These are phyloP conservation scores for Eugenia klotzschiana DNA, from an alignment of 441 rosid genomes.

Conservation along the genomic window DNA sequence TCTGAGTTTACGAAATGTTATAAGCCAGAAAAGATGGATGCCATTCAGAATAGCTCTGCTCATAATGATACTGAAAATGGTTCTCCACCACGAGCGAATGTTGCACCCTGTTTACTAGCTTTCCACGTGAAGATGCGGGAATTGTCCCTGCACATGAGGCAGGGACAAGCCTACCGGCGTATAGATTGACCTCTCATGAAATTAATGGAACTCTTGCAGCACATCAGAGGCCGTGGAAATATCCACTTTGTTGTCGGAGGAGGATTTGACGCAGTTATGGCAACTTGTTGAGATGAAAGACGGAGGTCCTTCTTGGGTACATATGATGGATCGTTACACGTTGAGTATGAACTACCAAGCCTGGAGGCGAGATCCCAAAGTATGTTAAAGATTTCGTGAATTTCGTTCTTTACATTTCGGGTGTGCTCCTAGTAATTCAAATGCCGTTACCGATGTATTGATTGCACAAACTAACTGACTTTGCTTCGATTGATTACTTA, in stretches of 20 bases:
- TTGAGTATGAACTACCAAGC: conserved; percentile 59
- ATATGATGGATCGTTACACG: conserved; percentile 61
- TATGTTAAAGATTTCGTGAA: not conserved
- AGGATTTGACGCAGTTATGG: conserved; percentile 43
- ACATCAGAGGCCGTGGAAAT: conserved; percentile 13
- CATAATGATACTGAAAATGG: not conserved
- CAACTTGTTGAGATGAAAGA: conserved; percentile 53
- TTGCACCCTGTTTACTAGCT: not conserved
- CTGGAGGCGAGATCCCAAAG: conserved; percentile 66
- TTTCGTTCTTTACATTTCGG: not conserved
- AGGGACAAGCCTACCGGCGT: not conserved
- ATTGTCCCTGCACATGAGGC: not conserved
- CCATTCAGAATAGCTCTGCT: not conserved
- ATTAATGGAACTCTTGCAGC: conserved; percentile 9
- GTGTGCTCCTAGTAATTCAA: not conserved
- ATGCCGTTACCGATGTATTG: not conserved
- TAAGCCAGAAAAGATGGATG: not conserved
- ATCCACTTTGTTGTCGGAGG: conserved; percentile 31
- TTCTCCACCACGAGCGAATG: not conserved
- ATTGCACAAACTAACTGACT: not conserved
- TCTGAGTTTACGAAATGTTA: not conserved
- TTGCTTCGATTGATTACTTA: conserved; percentile 6
- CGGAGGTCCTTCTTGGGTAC: conserved; percentile 57
- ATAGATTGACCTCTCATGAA: not conserved
- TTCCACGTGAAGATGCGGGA: not conserved